phyloP scores from a whole-genome alignment of 2,329 filamentous ascomycete genomes.

The Pestalotiopsis sp. region DNA sequence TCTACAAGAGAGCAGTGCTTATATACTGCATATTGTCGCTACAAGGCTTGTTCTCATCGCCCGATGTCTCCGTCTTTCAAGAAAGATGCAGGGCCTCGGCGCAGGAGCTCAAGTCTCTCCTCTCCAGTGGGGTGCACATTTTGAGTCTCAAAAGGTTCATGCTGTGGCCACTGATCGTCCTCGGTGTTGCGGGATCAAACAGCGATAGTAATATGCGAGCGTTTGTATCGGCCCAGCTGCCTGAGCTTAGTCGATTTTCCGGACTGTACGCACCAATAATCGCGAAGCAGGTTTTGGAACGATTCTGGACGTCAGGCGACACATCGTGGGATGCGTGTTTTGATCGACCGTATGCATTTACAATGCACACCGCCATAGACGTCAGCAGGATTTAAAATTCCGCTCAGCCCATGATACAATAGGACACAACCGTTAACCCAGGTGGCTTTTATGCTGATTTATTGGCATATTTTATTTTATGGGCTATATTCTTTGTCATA shows the following conservation, averaged over 20 bases:
- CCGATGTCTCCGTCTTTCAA: not conserved
- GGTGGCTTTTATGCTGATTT: not conserved
- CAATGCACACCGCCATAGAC: slow-evolving; percentile 24
- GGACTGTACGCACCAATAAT: slow-evolving; percentile 28
- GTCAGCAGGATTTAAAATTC: not conserved
- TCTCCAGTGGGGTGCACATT: slow-evolving; percentile 17
- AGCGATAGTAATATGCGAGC: slow-evolving; percentile 20
- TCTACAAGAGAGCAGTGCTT: not conserved
- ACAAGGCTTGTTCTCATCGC: not conserved
- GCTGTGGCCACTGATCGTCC: slow-evolving; percentile 39
- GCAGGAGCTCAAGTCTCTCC: not conserved
- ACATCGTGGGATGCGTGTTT: slow-evolving; percentile 41
- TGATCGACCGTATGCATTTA: slow-evolving; percentile 27
- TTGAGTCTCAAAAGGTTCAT: slow-evolving; percentile 26
- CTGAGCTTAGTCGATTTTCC: not conserved
- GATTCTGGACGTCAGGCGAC: slow-evolving; percentile 35
- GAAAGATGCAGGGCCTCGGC: not conserved
- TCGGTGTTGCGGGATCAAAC: slow-evolving; percentile 34
- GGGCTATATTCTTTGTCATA: not conserved
- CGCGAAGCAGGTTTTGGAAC: slow-evolving; percentile 33
- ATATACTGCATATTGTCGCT: not conserved
- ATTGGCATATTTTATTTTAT: not conserved
- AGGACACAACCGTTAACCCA: too few species aligned
- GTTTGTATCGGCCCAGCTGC: slow-evolving; percentile 28
- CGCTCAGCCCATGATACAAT: too few species aligned